A percentile compares a stretch with the other conserved stretches of the same genome.
These are phyloP conservation scores for Calendula officinalis DNA, from an alignment of 129 eudicot genomes.

Conservation along the genomic window DNA sequence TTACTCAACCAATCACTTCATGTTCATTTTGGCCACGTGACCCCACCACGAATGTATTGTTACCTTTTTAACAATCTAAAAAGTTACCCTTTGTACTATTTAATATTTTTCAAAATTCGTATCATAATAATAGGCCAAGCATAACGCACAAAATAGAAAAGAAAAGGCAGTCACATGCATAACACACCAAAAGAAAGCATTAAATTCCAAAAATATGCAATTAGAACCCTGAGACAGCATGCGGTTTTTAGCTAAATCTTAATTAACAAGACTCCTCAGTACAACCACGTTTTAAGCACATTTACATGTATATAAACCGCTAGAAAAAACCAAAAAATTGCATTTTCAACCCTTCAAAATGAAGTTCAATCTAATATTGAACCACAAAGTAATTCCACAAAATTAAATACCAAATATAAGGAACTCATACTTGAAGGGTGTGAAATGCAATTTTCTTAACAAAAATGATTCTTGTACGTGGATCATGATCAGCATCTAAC, in stretches of 20 bases:
- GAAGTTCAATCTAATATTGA: background rate
- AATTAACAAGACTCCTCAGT: background rate
- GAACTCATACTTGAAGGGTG: slow-evolving; percentile 22
- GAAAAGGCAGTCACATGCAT: no score
- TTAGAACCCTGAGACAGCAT: background rate
- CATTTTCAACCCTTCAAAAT: slow-evolving; percentile 35
- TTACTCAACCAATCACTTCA: no score
- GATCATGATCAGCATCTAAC: slow-evolving; percentile 40
- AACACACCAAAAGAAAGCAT: background rate
- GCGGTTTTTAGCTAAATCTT: slow-evolving; percentile 1
- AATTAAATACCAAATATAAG: background rate
- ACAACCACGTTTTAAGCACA: no score
- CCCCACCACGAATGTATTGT: no score
- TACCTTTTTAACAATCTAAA: no score
- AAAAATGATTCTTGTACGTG: slow-evolving; percentile 17
- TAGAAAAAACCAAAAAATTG: slow-evolving; percentile 23
- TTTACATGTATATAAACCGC: background rate
- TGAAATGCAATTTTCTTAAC: slow-evolving; percentile 28
- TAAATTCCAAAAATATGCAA: slow-evolving; percentile 4
- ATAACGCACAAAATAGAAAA: no score
- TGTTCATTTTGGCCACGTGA: no score
- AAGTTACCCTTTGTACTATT: no score
- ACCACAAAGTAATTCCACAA: background rate
- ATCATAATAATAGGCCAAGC: no score
- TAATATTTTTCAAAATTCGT: no score